Conservation (phyloP, 768 basidiomycete species). For the Boletus vinaceobasis region DNA sequence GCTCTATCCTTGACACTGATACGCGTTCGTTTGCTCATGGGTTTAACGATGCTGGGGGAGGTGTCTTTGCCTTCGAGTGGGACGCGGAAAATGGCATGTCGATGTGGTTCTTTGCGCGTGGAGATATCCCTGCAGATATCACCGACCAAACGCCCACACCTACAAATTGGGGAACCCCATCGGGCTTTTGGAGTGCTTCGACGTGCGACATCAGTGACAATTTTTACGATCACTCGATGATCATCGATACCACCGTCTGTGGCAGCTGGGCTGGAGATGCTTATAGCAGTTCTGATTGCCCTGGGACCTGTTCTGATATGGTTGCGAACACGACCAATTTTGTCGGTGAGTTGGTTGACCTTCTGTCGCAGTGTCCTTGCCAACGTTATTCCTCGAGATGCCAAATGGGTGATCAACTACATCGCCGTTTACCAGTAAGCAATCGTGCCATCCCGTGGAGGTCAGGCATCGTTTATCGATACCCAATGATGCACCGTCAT, state of each 20-base stretch:
- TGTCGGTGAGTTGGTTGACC: slow-evolving; percentile 30
- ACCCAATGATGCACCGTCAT: neutral
- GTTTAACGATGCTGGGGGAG: slow-evolving; percentile 38
- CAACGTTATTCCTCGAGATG: slow-evolving; percentile 34
- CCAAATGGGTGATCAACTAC: slow-evolving; percentile 55
- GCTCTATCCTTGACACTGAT: slow-evolving; percentile 42
- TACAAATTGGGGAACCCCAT: slow-evolving; percentile 47
- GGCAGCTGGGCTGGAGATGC: slow-evolving; percentile 27
- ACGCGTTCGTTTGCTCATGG: slow-evolving; percentile 38
- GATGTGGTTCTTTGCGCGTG: slow-evolving; percentile 55
- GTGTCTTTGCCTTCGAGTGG: slow-evolving; percentile 60
- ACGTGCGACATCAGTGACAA: slow-evolving; percentile 47
- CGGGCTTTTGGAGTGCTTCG: slow-evolving; percentile 47
- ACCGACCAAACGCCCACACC: slow-evolving; percentile 41
- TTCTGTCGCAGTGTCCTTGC: neutral
- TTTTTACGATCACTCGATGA: slow-evolving; percentile 49
- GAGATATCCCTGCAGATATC: slow-evolving; percentile 49
- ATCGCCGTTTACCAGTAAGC: slow-evolving; percentile 47
- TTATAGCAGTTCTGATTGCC: slow-evolving; percentile 30
- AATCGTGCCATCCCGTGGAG: neutral
- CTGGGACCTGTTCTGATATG: slow-evolving; percentile 43
- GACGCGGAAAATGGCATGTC: slow-evolving; percentile 43
- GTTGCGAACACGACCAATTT: slow-evolving; percentile 59
- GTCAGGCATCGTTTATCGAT: neutral
- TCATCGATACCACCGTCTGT: slow-evolving; percentile 36